A percentile compares a stretch with the other conserved stretches of the same genome.
Conservation (phyloP, 2,329 filamentous ascomycete genomes). For the Nothopassalora personata region DNA sequence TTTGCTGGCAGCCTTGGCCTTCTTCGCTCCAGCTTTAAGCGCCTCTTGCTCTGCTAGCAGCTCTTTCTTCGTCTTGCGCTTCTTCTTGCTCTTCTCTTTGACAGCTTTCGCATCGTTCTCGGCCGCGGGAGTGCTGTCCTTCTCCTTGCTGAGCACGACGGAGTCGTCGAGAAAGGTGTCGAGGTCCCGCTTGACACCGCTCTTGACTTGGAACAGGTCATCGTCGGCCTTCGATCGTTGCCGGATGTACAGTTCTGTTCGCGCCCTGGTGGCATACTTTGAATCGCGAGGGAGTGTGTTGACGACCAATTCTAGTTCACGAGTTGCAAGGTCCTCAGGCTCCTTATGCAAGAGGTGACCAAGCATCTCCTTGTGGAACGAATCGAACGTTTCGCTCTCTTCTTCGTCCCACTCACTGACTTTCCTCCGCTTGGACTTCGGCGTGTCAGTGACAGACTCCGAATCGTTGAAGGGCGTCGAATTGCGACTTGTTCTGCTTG, state of each 20-base stretch:
- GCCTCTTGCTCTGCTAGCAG: conserved; percentile 63
- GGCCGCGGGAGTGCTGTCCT: conserved; percentile 19
- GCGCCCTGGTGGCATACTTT: conserved; percentile 70
- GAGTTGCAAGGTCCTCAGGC: conserved; percentile 65
- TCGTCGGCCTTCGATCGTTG: conserved; percentile 83
- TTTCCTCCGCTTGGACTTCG: conserved; percentile 43
- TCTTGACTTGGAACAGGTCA: conserved; percentile 65
- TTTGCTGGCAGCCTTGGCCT: conserved; percentile 26
- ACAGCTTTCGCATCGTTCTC: conserved; percentile 32
- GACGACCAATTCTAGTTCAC: conserved; percentile 53
- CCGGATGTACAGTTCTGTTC: conserved; percentile 62
- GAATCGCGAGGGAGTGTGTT: conserved; percentile 51
- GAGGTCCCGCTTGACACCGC: conserved; percentile 45
- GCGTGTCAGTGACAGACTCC: conserved; percentile 39
- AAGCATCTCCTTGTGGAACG: conserved; percentile 42
- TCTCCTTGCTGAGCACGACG: conserved; percentile 20
- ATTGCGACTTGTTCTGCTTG: conserved; percentile 60
- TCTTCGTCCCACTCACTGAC: conserved; percentile 40
- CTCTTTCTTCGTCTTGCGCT: conserved; percentile 72
- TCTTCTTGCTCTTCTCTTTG: conserved; percentile 50
- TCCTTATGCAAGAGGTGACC: conserved; percentile 50
- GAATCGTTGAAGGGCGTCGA: conserved; percentile 49
- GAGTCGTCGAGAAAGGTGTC: conserved; percentile 16
- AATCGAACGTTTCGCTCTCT: conserved; percentile 46
- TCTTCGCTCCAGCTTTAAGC: conserved; percentile 42